Base-by-base conservation (phyloP, 257 asterid species). In the Lantana camara region DNA sequence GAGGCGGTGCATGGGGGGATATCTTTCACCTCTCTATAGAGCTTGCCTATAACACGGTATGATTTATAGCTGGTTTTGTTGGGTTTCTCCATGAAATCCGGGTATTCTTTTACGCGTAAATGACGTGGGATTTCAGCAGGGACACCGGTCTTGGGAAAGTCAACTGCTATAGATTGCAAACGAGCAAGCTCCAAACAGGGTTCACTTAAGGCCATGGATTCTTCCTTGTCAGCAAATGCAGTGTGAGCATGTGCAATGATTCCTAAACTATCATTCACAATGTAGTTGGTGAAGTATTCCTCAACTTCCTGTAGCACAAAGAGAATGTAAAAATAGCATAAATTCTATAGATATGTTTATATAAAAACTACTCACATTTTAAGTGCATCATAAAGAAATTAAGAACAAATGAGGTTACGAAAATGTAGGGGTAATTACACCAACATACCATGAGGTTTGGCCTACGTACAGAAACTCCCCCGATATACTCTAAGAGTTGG, bases 11-110 rank as follows among this genome's bases (percentile, higher is more conserved):
- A 64, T 1, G 87, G 89, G 53, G 95, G 77, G 0, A 74, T 75
- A 21, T 82, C 80, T 64, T 78, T 89, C 14, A 92, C 93, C 62
- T 75, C 85, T 57, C 93, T 60, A 63, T 56, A 89, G 54, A 92
- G 98, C 73, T 89, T 92, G 41, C 98, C 98, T 4, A 92, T 85
- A 50, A 89, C 78, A 53, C 78, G 66, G 40, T 4, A 15, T 0
- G 98, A 92, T 51, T 1, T 51, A 9, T 92, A 92, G 12, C 71
- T 75, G 2, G 70, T 5, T 76, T 83, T 86, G 74, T 89, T 95
- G 1, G 82, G 77, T 75, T 92, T 92, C 8, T 87, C 98, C 98
- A 92, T 92, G 83, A 92, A 92, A 68, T 92, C 98, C 0, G 98
- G 98, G 50, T 83, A 92, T 29, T 79, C 88, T 73, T 81, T 87